Conservation (phyloP, 768 basidiomycete genomes). For the Rhodotorula babjevae region DNA sequence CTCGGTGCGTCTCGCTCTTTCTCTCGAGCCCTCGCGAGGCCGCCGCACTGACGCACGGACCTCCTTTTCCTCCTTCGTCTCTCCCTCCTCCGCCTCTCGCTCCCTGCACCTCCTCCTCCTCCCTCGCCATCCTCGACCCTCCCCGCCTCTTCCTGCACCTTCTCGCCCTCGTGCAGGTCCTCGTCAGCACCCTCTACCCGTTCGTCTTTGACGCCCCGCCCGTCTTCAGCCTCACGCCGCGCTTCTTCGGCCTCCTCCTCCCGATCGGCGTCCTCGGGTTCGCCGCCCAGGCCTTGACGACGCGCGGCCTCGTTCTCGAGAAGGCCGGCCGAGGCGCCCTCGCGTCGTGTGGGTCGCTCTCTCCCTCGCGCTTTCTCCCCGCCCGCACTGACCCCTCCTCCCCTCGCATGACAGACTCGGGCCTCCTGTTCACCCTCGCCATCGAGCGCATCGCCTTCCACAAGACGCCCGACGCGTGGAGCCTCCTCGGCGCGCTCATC, state of each 20-base stretch:
- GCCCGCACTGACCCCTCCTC: background rate
- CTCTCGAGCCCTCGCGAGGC: too few species aligned
- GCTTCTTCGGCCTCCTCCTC: constrained; percentile 29
- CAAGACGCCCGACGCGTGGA: constrained; percentile 57
- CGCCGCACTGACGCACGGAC: too few species aligned
- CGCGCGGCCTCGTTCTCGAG: constrained; percentile 62
- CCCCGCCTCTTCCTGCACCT: background rate
- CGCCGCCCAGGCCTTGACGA: constrained; percentile 54
- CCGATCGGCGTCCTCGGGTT: constrained; percentile 50
- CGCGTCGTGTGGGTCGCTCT: constrained; percentile 53
- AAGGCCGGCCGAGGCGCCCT: constrained; percentile 62
- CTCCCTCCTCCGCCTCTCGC: too few species aligned
- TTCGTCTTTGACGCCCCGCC: constrained; percentile 38
- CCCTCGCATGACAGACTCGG: constrained; percentile 9
- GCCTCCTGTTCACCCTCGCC: constrained; percentile 50
- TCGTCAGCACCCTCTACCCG: constrained; percentile 39
- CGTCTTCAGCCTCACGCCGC: constrained; percentile 41
- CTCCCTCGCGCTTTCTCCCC: background rate
- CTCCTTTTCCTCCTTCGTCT: too few species aligned
- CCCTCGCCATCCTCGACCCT: background rate
- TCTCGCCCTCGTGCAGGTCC: constrained; percentile 6
- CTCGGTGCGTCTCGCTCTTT: constrained; percentile 47
- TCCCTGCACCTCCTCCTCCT: too few species aligned
- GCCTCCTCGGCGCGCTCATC: constrained; percentile 60
- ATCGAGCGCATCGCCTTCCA: constrained; percentile 66